Evolutionary conservation across 2,329 filamentous ascomycete genomes (phyloP), one percentile per base, ranked within the genome.

Genomic region (Elsinoe batatas): DNA sequence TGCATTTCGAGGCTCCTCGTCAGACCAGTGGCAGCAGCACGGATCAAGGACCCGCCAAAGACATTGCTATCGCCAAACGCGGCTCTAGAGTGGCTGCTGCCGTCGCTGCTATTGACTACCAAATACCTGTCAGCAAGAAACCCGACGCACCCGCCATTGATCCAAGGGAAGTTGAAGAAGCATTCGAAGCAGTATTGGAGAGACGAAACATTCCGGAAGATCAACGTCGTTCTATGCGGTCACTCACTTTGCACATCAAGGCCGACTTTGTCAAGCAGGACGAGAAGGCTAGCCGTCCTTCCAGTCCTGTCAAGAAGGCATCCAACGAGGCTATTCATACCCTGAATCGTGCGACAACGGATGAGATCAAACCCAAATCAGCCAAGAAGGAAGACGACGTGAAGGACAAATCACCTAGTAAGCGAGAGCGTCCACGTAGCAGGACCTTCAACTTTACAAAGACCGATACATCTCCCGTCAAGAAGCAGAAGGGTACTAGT

Each of bases 241-340:
- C 84, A 56, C 75, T 98, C 58, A 89, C 88, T 60, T 80, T 88
- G 61, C 86, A 87, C 35, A 91, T 97, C 74, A 98, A 98, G 72
- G 88, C 90, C 67, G 91, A 97, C 66, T 94, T 98, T 64, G 90
- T 97, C 64, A 84, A 85, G 54, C 91, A 95, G 68, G 88, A 96
- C 67, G 88, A 87, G 47, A 65, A 63, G 5, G 59, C 64, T 22
- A 57, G 59, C 1, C 64, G 54, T 11, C 54, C 54, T 33, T 47
- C 49, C 4, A 58, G 54, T 30, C 56, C 58, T 18, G 56, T 46
- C 5, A 60, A 58, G 36, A 47, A 56, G 47, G 38, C 47, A 44
- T 58, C 50, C 37, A 58, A 51, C 11, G 54, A 58, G 30, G 36
- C 40, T 12, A 40, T 50, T 15, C 38, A 43, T 26, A 42, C 33